A percentile compares a stretch with the other conserved stretches of the same genome.
phyloP scores from a whole-genome alignment of 148 eudicot species.

The Silene latifolia region DNA sequence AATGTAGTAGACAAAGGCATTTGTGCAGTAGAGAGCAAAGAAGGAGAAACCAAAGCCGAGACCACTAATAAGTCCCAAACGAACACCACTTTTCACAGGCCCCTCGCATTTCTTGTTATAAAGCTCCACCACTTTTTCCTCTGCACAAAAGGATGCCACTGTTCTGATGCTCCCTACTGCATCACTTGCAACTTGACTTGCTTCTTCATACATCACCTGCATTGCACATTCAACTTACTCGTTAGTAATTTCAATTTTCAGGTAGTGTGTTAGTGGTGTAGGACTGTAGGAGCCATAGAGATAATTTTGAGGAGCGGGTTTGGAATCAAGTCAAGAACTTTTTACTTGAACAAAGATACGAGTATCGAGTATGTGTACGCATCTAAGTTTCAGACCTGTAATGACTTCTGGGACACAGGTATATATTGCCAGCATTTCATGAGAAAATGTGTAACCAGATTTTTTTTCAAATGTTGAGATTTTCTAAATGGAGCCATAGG shows the following conservation, averaged over 20 bases:
- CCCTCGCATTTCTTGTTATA: constrained; percentile 61
- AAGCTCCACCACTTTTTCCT: constrained; percentile 73
- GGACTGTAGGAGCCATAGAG: too few relatives aligned
- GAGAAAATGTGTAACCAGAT: too few relatives aligned
- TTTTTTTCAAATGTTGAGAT: too few relatives aligned
- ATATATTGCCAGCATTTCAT: too few relatives aligned
- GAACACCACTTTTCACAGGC: constrained; percentile 56
- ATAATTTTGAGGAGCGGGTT: too few relatives aligned
- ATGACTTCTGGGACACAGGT: too few relatives aligned
- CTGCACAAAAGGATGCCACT: constrained; percentile 82
- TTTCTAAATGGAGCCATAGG: too few relatives aligned
- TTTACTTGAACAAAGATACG: too few relatives aligned
- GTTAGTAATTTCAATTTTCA: not conserved
- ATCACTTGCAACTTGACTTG: constrained; percentile 78
- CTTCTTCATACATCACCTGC: constrained; percentile 80
- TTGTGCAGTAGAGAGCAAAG: constrained; percentile 52
- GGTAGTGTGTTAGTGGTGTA: not conserved
- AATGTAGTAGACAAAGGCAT: constrained; percentile 22
- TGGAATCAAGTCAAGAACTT: too few relatives aligned
- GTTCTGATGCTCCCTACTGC: constrained; percentile 86
- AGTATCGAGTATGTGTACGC: too few relatives aligned
- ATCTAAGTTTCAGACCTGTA: too few relatives aligned
- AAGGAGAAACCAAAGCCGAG: constrained; percentile 57
- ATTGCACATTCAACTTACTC: not conserved
- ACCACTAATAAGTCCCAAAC: constrained; percentile 60